A percentile compares a stretch with the other conserved stretches of the same genome.
These are phyloP conservation scores for Eucalyptus camaldulensis DNA, from an alignment of 345 rosid genomes.

Conservation along the genomic window DNA sequence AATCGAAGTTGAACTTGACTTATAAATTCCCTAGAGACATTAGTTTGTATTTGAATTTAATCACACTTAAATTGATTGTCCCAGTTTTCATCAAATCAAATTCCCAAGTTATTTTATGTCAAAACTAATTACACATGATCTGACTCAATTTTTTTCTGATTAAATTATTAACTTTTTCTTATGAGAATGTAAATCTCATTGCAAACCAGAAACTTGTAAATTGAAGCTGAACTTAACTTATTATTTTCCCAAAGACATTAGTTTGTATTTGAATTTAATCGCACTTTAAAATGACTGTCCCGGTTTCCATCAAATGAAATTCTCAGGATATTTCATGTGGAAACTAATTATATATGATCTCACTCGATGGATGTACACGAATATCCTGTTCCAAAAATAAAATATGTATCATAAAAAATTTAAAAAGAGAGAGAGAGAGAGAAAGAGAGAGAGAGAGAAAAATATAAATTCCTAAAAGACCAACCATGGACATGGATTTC, in stretches of 20 bases:
- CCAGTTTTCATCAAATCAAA: rapidly evolving
- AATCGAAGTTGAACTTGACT: no score
- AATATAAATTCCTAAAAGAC: not conserved
- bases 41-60: not conserved
- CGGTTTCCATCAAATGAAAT: not conserved
- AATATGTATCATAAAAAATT: not conserved
- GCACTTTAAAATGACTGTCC: not conserved
- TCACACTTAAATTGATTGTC: not conserved
- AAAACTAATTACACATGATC: not conserved
- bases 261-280: not conserved
- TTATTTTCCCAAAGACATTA: not conserved
- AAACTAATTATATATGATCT: not conserved
- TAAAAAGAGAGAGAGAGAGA: rapidly evolving
- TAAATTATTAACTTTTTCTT: not conserved
- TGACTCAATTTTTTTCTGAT: not conserved
- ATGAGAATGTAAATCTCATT: not conserved
- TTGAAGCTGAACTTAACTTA: no score
- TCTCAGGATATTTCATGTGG: not conserved
- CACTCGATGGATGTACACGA: not conserved
- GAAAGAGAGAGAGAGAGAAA: rapidly evolving
- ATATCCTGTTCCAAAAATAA: not conserved
- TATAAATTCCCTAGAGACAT: not conserved
- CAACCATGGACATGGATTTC: not conserved
- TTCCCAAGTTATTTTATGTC: not conserved
- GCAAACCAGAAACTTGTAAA: not conserved